A percentile compares a stretch with the other conserved stretches of the same genome.
Evolutionary conservation across 805 yeast species (phyloP).

Genomic region (Kodamaea kakaduensis): DNA sequence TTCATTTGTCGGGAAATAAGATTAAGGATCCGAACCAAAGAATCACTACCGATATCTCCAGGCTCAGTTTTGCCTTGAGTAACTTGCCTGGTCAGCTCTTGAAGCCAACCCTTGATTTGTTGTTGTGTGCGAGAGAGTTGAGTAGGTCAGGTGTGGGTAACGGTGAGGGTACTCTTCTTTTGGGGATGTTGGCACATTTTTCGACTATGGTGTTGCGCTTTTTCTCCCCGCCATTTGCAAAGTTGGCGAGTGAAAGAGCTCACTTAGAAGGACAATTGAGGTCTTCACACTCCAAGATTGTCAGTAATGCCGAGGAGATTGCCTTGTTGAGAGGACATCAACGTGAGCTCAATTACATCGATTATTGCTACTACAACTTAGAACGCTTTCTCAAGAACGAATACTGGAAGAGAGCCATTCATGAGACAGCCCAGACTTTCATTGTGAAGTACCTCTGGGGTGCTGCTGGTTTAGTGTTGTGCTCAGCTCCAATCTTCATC

Average conservation of each 20-base stretch:
- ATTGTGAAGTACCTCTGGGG: conserved; percentile 94
- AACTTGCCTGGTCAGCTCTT: conserved; percentile 77
- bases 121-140: conserved; percentile 76
- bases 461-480: conserved; percentile 83
- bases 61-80: conserved; percentile 68
- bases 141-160: conserved; percentile 61
- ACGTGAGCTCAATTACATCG: conserved; percentile 73
- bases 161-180: conserved; percentile 72
- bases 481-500: conserved; percentile 85
- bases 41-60: conserved; percentile 73
- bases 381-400: conserved; percentile 75
- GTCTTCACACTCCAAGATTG: conserved; percentile 75
- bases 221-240: conserved; percentile 88
- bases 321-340: conserved; percentile 80
- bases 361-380: conserved; percentile 74
- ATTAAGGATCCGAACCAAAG: conserved; percentile 79
- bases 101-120: conserved; percentile 76
- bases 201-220: conserved; percentile 70
- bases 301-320: conserved; percentile 77
- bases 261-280: conserved; percentile 82
- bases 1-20: conserved; percentile 49
- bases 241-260: conserved; percentile 69
- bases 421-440: conserved; percentile 82
- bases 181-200: conserved; percentile 76
- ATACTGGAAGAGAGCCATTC: conserved; percentile 69